A percentile compares a stretch with the other conserved stretches of the same genome.
phyloP scores from a whole-genome alignment of 768 basidiomycete species.

The Gelatoporia subvermispora region DNA sequence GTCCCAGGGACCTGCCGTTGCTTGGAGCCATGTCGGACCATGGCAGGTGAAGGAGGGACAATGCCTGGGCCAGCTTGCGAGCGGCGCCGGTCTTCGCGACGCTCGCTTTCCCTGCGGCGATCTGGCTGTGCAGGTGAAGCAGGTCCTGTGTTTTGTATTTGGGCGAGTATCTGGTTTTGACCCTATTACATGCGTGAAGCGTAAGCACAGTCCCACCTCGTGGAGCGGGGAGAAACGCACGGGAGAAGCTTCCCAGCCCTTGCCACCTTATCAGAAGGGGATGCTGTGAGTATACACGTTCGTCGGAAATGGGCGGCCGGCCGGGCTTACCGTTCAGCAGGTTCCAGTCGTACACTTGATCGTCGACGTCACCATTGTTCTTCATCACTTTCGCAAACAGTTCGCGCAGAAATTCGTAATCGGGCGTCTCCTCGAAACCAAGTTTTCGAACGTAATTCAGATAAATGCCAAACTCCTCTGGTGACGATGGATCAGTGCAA shows the following conservation, averaged over 20 bases:
- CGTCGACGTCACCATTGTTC: conserved; percentile 85
- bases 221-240: conserved; percentile 37
- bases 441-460: conserved; percentile 98
- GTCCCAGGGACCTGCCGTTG: conserved; percentile 52
- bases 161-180: conserved; percentile 60
- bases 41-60: conserved; percentile 70
- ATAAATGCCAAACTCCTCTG: conserved; percentile 98
- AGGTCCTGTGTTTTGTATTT: conserved; percentile 52
- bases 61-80: conserved; percentile 54
- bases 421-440: conserved; percentile 98
- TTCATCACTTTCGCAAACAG: conserved; percentile 92
- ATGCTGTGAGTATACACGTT: conserved; percentile 4
- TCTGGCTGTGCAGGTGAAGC: conserved; percentile 43
- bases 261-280: conserved; percentile 52
- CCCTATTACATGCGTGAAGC: conserved; percentile 31
- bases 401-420: conserved; percentile 97
- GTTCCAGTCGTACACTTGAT: conserved; percentile 97
- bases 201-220: neutral
- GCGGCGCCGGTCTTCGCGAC: conserved; percentile 59
- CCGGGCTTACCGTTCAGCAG: conserved; percentile 63
- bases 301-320: neutral
- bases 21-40: conserved; percentile 74
- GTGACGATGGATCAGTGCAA: conserved; percentile 5
- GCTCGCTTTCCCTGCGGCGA: conserved; percentile 52
- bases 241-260: conserved; percentile 87